Evolutionary conservation across 352 stramenopile species (phyloP).

Genomic region (Globisporangium mamillatum): DNA sequence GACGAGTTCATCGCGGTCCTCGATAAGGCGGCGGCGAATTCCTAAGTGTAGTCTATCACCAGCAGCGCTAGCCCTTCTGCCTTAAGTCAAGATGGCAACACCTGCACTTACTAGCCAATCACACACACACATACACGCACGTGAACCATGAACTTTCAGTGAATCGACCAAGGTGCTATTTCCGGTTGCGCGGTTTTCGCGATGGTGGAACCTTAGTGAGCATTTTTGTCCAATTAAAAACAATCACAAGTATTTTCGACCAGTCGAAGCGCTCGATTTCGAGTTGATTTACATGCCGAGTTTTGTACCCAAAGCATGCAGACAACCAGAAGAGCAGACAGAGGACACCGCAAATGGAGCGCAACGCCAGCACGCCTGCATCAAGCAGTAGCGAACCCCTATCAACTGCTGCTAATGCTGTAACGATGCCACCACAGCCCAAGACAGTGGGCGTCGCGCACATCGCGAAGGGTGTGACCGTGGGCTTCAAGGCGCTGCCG

Average conservation of each 20-base stretch:
- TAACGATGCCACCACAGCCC: background rate
- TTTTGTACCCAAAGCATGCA: background rate
- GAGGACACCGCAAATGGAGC: background rate
- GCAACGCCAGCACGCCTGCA: background rate
- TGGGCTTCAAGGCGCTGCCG: conserved; percentile 18
- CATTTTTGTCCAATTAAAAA: background rate
- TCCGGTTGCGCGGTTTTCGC: background rate
- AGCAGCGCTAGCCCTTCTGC: background rate
- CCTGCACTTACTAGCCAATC: background rate
- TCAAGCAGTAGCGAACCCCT: background rate
- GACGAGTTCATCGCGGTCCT: conserved; percentile 60
- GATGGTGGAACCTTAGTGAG: background rate
- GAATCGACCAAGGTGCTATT: background rate
- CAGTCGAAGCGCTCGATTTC: background rate
- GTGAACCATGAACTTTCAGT: background rate
- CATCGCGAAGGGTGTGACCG: background rate
- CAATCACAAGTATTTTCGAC: background rate
- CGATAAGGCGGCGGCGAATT: conserved; percentile 26
- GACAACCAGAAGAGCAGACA: background rate
- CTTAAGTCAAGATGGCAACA: background rate
- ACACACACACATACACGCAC: background rate
- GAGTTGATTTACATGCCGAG: background rate
- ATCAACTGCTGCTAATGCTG: background rate
- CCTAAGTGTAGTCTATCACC: background rate
- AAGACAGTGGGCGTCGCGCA: background rate